Base-by-base conservation (phyloP, 345 rosid species). In the Gossypium mustelinum region DNA sequence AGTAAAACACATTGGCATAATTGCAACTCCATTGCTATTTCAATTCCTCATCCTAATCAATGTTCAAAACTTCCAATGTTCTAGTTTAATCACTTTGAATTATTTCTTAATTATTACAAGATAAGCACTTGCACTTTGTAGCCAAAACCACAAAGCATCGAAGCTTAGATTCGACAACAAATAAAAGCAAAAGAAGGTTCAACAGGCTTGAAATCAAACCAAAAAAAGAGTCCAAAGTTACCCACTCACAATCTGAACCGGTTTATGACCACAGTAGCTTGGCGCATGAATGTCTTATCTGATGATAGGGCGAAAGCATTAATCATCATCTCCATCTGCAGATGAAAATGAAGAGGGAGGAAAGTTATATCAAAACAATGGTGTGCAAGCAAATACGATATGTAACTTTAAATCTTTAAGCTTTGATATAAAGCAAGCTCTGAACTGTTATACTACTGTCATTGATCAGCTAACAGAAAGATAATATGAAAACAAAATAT, bases 271-370 rank as follows among this genome's bases (percentile, higher is more conserved):
- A 73, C 62, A 52, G 9, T 16, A 65, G 76, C 54, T 29, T 22
- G 24, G 22, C 72, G 70, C 71, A 27, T 18, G 7, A 72, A 61
- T 48, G 34, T 25, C 73, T 74, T 47, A 14, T 56, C 48, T 55
- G 74, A 59, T 68, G 62, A 60, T 29, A 34, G 54, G 18, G 56
- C 43, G 27, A 9, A 41, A 44, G 48, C 73, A 29, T 80, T 78
- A 86, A 58, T 77, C 79, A 39, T 82, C 84, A 64, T 86, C 85
- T 51, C 77, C 81, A 78, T 82, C 89, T 86, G 87, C 74, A 58
- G 56, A 25, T 18, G 2, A 34, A 27, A 70, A 57, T 54, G 25
- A 3, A 18, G 7, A 47, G 44, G 56, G 10, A 58, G 34, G 54
- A 18, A 22, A 14, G 1, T 58, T 41, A 44, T 9, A 43, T 72